A percentile compares a stretch with the other conserved stretches of the same genome.
These are phyloP conservation scores for Meripilus lineatus DNA, from an alignment of 1,284 basidiomycete genomes.

Conservation along the genomic window DNA sequence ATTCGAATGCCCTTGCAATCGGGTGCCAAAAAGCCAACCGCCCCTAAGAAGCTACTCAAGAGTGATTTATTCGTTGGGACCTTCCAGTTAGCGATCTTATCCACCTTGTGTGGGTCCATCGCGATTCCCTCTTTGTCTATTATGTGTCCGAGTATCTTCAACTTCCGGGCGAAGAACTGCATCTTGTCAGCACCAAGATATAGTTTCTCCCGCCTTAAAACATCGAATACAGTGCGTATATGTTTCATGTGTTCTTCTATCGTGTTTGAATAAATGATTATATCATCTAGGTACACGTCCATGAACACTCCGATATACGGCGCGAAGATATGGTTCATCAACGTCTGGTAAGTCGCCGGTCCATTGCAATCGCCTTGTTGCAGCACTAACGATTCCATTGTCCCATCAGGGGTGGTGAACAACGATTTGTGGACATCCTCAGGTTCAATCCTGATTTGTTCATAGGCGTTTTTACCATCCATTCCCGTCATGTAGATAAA, in stretches of 20 bases:
- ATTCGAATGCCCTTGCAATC: constrained; percentile 15
- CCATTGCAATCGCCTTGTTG: no score
- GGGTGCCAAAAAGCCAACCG: constrained; percentile 22
- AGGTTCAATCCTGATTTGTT: no score
- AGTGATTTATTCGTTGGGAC: constrained; percentile 18
- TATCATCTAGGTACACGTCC: no score
- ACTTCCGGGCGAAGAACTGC: no score
- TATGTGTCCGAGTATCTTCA: constrained; percentile 28
- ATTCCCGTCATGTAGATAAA: constrained; percentile 8
- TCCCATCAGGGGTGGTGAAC: constrained; percentile 25
- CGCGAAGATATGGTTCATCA: no score
- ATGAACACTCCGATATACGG: constrained; percentile 2
- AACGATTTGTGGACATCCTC: no score
- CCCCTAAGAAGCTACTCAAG: constrained; percentile 20
- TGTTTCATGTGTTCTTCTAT: constrained; percentile 22
- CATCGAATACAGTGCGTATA: constrained; percentile 19
- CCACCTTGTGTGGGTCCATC: no score
- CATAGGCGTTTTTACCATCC: constrained; percentile 21
- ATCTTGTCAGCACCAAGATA: no score
- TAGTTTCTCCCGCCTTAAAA: constrained; percentile 19
- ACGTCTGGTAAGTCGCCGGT: no score
- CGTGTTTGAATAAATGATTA: constrained; percentile 11
- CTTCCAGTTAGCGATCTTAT: constrained; percentile 28
- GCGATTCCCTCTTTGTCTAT: constrained; percentile 27
- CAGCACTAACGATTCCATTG: constrained; percentile 30